Conservation (phyloP, 2,329 filamentous ascomycete genomes). For the Dothistroma pini region DNA sequence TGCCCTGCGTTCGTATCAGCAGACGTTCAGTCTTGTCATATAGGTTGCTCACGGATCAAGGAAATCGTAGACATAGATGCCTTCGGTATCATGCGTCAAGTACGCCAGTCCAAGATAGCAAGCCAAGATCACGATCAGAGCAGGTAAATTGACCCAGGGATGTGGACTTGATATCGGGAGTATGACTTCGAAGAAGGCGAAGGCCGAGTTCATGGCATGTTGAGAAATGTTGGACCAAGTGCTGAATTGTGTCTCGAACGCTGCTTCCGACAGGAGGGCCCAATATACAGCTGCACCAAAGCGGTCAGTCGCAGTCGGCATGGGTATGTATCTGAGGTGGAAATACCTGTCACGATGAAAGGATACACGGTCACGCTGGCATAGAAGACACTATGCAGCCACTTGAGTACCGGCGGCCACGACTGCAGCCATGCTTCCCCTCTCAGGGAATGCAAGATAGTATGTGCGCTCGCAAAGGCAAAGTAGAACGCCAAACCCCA, state of each 20-base stretch:
- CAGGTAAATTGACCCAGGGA: conserved; percentile 63
- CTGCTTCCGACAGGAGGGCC: conserved; percentile 36
- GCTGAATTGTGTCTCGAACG: conserved; percentile 36
- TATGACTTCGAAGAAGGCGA: conserved; percentile 72
- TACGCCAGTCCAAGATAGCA: conserved; percentile 73
- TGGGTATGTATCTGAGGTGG: not conserved
- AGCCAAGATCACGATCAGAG: conserved; percentile 65
- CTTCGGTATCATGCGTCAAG: conserved; percentile 64
- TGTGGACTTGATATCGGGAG: conserved; percentile 62
- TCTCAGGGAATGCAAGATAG: conserved; percentile 56
- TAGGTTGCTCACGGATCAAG: conserved; percentile 54
- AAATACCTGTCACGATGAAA: conserved; percentile 44
- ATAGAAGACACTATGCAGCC: conserved; percentile 41
- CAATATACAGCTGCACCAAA: conserved; percentile 42
- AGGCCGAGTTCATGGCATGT: conserved; percentile 69
- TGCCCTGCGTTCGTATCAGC: not conserved
- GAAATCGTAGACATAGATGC: conserved; percentile 75
- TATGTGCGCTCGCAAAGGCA: conserved; percentile 64
- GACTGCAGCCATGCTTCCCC: conserved; percentile 37
- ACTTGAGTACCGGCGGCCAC: conserved; percentile 39
- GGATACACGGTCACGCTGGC: conserved; percentile 43
- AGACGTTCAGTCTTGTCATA: not conserved
- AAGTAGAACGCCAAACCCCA: conserved; percentile 83
- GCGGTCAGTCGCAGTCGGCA: not conserved
- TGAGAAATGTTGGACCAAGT: conserved; percentile 63